Evolutionary conservation across 345 rosid species (phyloP), one percentile per base, ranked within the genome.

Genomic region (Cochlearia excelsa): DNA sequence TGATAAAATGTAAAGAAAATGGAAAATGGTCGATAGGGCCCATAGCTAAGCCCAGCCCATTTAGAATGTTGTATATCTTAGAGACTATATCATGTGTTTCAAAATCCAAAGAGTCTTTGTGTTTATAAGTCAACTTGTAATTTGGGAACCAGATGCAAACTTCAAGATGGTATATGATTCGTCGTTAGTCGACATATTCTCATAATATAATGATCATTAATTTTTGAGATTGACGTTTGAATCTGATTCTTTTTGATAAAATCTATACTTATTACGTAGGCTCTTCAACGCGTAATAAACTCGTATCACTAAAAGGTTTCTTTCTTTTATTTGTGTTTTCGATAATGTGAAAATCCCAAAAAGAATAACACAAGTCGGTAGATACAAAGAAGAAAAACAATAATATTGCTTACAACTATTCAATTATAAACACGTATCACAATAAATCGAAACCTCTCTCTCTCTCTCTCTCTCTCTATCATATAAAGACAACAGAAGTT

Each of bases 331-430:
- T 35, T 34, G 35, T 33, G 35, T 33, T 10, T 23, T 1, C 37
- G 29, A 26, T 28, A 39, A 6, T 35, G 23, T 31, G 26, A 16
- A 58, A 50, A 34, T 51, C 71, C 58, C 46, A 51, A 51, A 59
- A 43, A 31, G 49, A 44, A 51, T 30, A 49, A 51, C 58, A 58
- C 41, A 68, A 66, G 72, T 68, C 66, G 72, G 71, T 46, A 33
- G 51, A 59, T 29, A 28, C 59, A 4, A 52, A 53, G 54, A 59
- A 44, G 34, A 39, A 48, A 51, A 51, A 29, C 42, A 37, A 38
- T n/a, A 37, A 54, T 34, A 27, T 50, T 4, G 62, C 35, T 47
- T 50, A 54, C 57, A 38, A 61, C 5, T 26, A 40, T 40, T 54
- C 57, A 42, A 49, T n/a, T 39, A 46, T 8, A 39, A 40, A 68